Conservation (phyloP, 2,329 filamentous ascomycete genomes). For the Hypoxylon rubiginosum region DNA sequence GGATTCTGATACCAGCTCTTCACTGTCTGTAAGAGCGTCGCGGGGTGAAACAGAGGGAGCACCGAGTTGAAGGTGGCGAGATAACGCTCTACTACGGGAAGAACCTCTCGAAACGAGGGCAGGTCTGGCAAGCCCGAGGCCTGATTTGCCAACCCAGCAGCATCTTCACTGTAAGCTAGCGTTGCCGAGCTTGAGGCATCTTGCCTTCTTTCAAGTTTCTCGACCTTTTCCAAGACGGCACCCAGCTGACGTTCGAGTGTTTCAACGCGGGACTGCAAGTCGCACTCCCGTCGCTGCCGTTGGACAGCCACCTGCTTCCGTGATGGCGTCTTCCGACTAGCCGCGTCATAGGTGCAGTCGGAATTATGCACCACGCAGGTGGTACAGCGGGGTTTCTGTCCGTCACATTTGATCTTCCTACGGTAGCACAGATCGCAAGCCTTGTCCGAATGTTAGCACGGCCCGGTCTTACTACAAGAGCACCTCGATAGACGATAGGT, state of each 20-base stretch:
- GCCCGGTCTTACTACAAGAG: background rate
- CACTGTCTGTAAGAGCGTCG: slow-evolving; percentile 51
- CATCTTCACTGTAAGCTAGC: background rate
- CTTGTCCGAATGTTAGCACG: slow-evolving; percentile 21
- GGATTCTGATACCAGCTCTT: slow-evolving; percentile 52
- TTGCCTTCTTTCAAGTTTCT: slow-evolving; percentile 18
- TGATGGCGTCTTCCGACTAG: slow-evolving; percentile 31
- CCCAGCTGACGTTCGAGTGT: slow-evolving; percentile 33
- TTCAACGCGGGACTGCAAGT: slow-evolving; percentile 34
- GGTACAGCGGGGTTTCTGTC: slow-evolving; percentile 39
- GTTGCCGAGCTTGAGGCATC: background rate
- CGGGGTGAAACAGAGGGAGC: slow-evolving; percentile 54
- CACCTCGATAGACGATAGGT: background rate
- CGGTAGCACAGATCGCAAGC: slow-evolving; percentile 44
- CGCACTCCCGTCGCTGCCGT: slow-evolving; percentile 15
- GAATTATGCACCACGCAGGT: slow-evolving; percentile 33
- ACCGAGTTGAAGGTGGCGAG: slow-evolving; percentile 52
- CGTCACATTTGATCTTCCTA: slow-evolving; percentile 43
- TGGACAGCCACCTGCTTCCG: slow-evolving; percentile 18
- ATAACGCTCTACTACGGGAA: slow-evolving; percentile 54
- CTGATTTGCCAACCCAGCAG: background rate
- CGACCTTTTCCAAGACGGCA: slow-evolving; percentile 30
- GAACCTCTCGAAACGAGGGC: slow-evolving; percentile 51
- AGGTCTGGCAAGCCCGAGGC: slow-evolving; percentile 26
- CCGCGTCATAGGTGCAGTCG: slow-evolving; percentile 40